Evolutionary conservation across 306 rosid genomes (phyloP).

Genomic region (Citrullus colocynthis): DNA sequence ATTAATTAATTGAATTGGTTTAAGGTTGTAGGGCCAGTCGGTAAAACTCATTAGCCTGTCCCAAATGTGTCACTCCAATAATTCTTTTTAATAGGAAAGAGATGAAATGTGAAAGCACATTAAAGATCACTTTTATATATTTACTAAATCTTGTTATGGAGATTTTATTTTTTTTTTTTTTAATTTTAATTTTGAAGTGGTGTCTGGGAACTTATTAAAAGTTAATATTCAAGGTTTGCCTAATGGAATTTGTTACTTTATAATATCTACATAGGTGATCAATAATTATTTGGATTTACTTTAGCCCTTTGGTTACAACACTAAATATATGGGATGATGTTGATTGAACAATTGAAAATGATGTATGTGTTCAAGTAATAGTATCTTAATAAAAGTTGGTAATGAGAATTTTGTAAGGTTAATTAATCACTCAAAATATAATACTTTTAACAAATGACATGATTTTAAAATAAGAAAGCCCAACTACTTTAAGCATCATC

Average conservation of each 20-base stretch:
- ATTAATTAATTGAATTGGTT: not conserved
- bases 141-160: not conserved
- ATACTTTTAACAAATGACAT: not conserved
- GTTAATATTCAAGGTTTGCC: not conserved
- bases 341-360: not conserved
- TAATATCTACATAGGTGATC: not conserved
- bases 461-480: too few species aligned
- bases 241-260: not conserved
- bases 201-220: not conserved
- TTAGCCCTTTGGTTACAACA: not conserved
- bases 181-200: not conserved
- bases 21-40: not conserved
- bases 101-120: not conserved
- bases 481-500: too few species aligned
- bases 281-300: not conserved
- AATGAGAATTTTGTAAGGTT: not conserved
- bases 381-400: not conserved
- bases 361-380: not conserved
- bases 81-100: not conserved
- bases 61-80: not conserved
- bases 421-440: not conserved
- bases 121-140: not conserved
- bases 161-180: not conserved
- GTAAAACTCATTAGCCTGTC: not conserved
- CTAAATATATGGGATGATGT: not conserved